Conservation (phyloP, 768 basidiomycete genomes). For the Mycena kentingensis region DNA sequence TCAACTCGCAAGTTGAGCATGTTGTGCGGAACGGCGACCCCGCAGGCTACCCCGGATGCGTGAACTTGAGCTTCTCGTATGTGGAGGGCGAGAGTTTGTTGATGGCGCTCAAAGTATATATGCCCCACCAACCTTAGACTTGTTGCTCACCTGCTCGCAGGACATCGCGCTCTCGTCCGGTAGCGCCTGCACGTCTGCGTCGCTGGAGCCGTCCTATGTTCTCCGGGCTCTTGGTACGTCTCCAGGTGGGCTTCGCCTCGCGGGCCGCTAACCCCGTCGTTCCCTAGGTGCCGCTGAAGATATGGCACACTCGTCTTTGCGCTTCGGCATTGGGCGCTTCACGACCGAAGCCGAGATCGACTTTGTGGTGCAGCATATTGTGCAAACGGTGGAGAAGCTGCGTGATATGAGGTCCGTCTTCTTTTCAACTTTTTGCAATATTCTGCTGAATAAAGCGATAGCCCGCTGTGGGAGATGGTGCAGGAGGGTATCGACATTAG, state of each 20-base stretch:
- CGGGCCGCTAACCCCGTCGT: too few species aligned
- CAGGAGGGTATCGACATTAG: conserved; percentile 98
- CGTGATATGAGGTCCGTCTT: conserved; percentile 85
- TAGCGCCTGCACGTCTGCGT: conserved; percentile 97
- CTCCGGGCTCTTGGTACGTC: conserved; percentile 93
- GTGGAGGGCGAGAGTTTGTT: conserved; percentile 96
- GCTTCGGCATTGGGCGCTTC: conserved; percentile 97
- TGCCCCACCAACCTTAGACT: not conserved
- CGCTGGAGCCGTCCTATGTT: conserved; percentile 97
- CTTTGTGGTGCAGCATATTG: conserved; percentile 86
- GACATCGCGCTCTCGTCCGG: conserved; percentile 97
- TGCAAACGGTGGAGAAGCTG: conserved; percentile 81
- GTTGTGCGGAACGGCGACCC: conserved; percentile 94
- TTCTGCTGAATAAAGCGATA: conserved; percentile 28
- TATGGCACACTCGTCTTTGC: conserved; percentile 97
- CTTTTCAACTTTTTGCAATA: conserved; percentile 9
- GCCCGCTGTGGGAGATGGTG: conserved; percentile 99
- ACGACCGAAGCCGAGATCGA: conserved; percentile 98
- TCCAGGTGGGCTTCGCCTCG: too few species aligned
- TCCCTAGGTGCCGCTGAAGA: conserved; percentile 98
- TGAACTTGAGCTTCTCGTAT: conserved; percentile 94
- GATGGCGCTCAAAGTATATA: conserved; percentile 91
- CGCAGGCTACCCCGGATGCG: conserved; percentile 91
- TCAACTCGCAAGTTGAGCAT: conserved; percentile 82
- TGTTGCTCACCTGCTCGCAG: conserved; percentile 45